Percentiles rank a stretch among this genome's conserved stretches.
These are phyloP conservation scores for Xylariomycetidae sp. DNA, from an alignment of 2,329 filamentous ascomycete genomes.

Conservation along the genomic window DNA sequence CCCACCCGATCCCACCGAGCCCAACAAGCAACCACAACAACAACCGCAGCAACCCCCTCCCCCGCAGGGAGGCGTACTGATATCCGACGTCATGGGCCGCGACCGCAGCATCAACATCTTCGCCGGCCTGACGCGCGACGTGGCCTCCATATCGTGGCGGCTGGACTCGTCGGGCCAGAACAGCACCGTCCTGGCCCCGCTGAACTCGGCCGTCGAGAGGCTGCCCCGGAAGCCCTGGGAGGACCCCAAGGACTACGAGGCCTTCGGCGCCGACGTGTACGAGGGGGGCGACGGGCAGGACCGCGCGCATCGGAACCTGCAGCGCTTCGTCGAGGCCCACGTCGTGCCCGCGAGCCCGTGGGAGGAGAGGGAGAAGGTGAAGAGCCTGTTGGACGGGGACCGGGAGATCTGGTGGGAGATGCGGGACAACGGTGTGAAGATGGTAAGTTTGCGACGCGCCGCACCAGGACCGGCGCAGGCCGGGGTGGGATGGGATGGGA, in stretches of 20 bases:
- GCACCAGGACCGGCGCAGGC: too few relatives aligned
- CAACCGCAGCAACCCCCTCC: conserved; percentile 13
- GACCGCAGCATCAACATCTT: conserved; percentile 80
- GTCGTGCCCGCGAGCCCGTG: conserved; percentile 73
- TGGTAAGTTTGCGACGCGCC: conserved; percentile 59
- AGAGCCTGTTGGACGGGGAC: conserved; percentile 60
- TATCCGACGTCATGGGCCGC: conserved; percentile 80
- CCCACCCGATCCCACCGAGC: conserved; percentile 2
- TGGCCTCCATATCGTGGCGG: conserved; percentile 62
- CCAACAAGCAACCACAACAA: conserved; percentile 7
- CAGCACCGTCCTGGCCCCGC: conserved; percentile 81
- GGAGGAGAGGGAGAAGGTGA: conserved; percentile 60
- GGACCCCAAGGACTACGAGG: conserved; percentile 66
- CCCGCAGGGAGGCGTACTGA: conserved; percentile 52
- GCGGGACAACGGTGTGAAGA: conserved; percentile 57
- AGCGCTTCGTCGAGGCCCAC: conserved; percentile 81
- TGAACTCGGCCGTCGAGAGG: conserved; percentile 73
- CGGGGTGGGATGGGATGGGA: too few relatives aligned
- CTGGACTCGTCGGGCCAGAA: conserved; percentile 64
- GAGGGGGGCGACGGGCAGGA: conserved; percentile 70
- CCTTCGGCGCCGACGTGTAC: conserved; percentile 67
- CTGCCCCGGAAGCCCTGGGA: conserved; percentile 87
- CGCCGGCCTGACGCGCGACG: conserved; percentile 72
- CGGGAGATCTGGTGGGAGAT: conserved; percentile 79
- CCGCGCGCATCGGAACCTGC: conserved; percentile 71